Base-by-base conservation (phyloP, 2,329 filamentous ascomycete species). In the Hypoxylon sp. region DNA sequence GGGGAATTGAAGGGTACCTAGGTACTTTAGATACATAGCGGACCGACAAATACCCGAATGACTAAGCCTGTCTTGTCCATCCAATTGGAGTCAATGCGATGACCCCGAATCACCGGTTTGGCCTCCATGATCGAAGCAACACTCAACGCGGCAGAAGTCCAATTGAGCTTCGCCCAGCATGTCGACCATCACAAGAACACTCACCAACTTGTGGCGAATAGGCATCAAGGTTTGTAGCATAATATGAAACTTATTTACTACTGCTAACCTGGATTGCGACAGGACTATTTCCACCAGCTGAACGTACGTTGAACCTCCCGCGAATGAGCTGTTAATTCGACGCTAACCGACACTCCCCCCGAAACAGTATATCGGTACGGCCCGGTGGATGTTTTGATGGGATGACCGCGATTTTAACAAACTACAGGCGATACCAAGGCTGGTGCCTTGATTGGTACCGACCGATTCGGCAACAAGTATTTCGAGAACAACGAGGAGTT, bases 391-490 rank as follows among this genome's bases (percentile, higher is more conserved):
- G 42, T 42, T 37, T 4, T 3, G n/a, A 13, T 22, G 2, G 11
- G 1, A 13, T 2, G 31, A 33, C 31, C 13, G 3, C 13, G 8
- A 22, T 65, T 14, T 71, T 75, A 53, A 75, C 60, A 22, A 30
- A 17, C 17, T 40, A 71, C 79, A 96, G 95, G 95, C 85, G 96
- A 99, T 84, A 99, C 96, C 82, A 99, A 99, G 86, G 90, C 92
- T 79, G 97, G 96, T 78, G 90, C 89, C 48, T 86, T 97, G 74
- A 89, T 99, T 73, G 96, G 91, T 76, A 88, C 85, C 78, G 96
- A 99, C 85, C 89, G 90, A 81, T 97, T 91, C 80, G 97, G 96
- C 82, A 99, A 99, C 90, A 98, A 97, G 85, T 99, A 88, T 88
- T 99, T 89, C 81, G 96, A 99, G 88, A 98, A 99, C 86, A 82